Conservation (phyloP, 495 filamentous ascomycete genomes). For the Staphylotrichum tortipilum region DNA sequence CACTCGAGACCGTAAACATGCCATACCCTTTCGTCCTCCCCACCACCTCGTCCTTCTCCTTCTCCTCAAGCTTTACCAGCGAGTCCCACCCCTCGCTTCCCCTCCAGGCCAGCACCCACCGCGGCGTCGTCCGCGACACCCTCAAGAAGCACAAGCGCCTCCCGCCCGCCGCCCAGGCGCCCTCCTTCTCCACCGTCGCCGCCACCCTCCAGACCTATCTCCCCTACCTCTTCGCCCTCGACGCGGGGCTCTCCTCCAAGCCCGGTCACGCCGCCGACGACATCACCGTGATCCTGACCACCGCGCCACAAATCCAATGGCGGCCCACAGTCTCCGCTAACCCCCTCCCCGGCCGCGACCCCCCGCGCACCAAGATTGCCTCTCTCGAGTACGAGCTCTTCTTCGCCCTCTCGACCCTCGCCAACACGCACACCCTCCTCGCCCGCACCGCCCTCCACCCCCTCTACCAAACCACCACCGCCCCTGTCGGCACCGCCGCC, state of each 20-base stretch:
- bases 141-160: constrained; percentile 79
- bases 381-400: constrained; percentile 77
- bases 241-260: constrained; percentile 53
- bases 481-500: constrained; percentile 54
- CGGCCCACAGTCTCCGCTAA: constrained; percentile 62
- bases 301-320: constrained; percentile 63
- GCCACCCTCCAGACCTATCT: constrained; percentile 63
- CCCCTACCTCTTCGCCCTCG: constrained; percentile 67
- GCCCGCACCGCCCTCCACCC: constrained; percentile 51
- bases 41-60: constrained; percentile 74
- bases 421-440: constrained; percentile 59
- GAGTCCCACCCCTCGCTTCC: constrained; percentile 77
- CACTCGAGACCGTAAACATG: constrained; percentile 45
- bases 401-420: constrained; percentile 69
- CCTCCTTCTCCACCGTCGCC: constrained; percentile 59
- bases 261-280: constrained; percentile 46
- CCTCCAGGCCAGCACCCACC: constrained; percentile 63
- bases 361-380: constrained; percentile 53
- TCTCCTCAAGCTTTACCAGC: constrained; percentile 60
- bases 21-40: constrained; percentile 77
- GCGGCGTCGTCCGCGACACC: constrained; percentile 64
- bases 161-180: constrained; percentile 52
- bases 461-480: constrained; percentile 43
- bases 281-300: constrained; percentile 50
- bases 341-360: constrained; percentile 48